Conservation (phyloP, 352 stramenopile genomes). For the Pythium plurisporium region DNA sequence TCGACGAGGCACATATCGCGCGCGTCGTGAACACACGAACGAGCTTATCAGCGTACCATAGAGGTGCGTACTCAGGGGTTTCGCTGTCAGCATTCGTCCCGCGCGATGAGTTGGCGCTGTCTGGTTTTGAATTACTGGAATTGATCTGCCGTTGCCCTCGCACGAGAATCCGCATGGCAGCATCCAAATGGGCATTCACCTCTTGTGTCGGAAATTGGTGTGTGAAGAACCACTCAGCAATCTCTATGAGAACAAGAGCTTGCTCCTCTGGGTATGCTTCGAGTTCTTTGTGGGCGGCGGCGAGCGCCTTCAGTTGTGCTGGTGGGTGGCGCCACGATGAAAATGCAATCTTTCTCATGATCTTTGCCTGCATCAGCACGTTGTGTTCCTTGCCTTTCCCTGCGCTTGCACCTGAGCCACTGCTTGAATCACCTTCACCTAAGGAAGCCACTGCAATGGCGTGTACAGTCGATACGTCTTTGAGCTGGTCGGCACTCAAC, state of each 20-base stretch:
- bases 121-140: too few relatives aligned
- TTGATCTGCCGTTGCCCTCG: too few relatives aligned
- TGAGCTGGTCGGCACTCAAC: conserved; percentile 26
- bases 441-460: conserved; percentile 61
- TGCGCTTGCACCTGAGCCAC: conserved; percentile 1
- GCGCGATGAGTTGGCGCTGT: too few relatives aligned
- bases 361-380: conserved; percentile 50
- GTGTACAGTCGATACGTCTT: conserved; percentile 47
- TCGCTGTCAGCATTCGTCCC: too few relatives aligned
- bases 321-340: conserved; percentile 53
- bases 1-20: conserved; percentile 27
- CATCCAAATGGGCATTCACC: conserved; percentile 49
- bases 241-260: conserved; percentile 61
- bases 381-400: conserved; percentile 38
- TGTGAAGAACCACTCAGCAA: conserved; percentile 83
- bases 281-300: conserved; percentile 53
- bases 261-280: conserved; percentile 58
- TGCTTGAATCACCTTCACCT: conserved; percentile 23
- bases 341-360: conserved; percentile 62
- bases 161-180: conserved; percentile 40
- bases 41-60: conserved; percentile 62
- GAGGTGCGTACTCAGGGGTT: conserved; percentile 20
- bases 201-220: conserved; percentile 61
- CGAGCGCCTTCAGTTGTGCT: conserved; percentile 52
- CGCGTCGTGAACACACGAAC: conserved; percentile 49